Evolutionary conservation across 2,329 filamentous ascomycete species (phyloP).

Genomic region (Biscogniauxia sp.): DNA sequence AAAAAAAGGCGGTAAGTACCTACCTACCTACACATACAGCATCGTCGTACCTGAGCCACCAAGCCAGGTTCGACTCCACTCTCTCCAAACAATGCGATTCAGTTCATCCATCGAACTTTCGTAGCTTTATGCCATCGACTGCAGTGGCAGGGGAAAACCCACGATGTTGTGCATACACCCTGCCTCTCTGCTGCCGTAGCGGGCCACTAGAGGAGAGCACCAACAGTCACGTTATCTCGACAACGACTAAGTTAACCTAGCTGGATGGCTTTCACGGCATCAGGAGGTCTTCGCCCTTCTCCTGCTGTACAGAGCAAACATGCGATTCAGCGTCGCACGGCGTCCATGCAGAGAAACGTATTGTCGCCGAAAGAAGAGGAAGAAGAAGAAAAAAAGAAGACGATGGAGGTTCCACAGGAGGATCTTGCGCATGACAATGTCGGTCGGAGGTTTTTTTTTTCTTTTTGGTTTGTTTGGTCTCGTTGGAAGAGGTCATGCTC

Average conservation of each 20-base stretch:
- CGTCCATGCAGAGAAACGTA: neutral
- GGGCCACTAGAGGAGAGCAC: neutral
- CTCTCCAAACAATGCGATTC: neutral
- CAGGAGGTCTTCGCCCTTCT: neutral
- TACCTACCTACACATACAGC: neutral
- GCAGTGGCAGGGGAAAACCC: neutral
- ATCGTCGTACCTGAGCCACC: neutral
- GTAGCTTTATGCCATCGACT: neutral
- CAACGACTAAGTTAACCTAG: neutral
- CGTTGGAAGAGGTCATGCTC: neutral
- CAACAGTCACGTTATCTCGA: neutral
- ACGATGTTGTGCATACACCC: neutral
- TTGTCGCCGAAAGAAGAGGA: neutral
- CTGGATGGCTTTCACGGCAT: neutral
- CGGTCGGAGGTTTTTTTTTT: too few relatives aligned
- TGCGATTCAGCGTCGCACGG: neutral
- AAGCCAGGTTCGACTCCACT: neutral
- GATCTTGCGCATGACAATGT: neutral
- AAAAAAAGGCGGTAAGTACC: too few relatives aligned
- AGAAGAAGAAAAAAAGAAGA: neutral
- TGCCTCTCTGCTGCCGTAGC: neutral
- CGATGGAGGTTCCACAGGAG: neutral
- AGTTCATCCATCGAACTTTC: neutral
- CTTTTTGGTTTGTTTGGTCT: neutral
- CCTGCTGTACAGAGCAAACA: neutral